phyloP scores from a whole-genome alignment of 83 land plant genomes.

The Isoetes engelmannii region DNA sequence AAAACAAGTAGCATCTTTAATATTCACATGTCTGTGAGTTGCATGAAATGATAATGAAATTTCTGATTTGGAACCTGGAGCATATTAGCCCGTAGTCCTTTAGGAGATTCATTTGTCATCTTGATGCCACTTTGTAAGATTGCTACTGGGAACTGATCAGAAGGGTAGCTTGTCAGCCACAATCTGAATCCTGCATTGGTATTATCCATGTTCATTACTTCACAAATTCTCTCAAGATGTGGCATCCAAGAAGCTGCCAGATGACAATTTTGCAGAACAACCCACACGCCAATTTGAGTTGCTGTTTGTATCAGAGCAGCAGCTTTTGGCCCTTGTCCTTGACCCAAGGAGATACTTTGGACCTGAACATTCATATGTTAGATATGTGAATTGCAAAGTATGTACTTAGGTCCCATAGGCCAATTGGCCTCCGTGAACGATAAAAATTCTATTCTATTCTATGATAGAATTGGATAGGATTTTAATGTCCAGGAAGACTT shows the following conservation, averaged over 20 bases:
- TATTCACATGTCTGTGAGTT: no score
- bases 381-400: background rate
- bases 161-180: slow-evolving; percentile 44
- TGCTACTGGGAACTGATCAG: slow-evolving; percentile 41
- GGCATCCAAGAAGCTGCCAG: slow-evolving; percentile 52
- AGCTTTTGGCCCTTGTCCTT: slow-evolving; percentile 47
- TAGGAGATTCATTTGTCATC: slow-evolving; percentile 42
- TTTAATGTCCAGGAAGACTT: background rate
- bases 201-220: slow-evolving; percentile 20
- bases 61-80: slow-evolving; percentile 21
- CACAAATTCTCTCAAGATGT: slow-evolving; percentile 33
- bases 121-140: slow-evolving; percentile 40
- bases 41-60: no score
- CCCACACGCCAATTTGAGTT: slow-evolving; percentile 34
- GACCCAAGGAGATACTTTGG: slow-evolving; percentile 36
- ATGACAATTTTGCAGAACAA: slow-evolving; percentile 39
- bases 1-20: background rate
- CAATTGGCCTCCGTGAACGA: background rate
- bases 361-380: slow-evolving; percentile 17
- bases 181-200: slow-evolving; percentile 31
- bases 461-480: background rate
- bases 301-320: slow-evolving; percentile 27
- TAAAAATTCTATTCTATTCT: background rate
- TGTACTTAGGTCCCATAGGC: background rate
- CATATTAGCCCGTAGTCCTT: slow-evolving; percentile 42